A percentile compares a stretch with the other conserved stretches of the same genome.
These are phyloP conservation scores for Pezicula radicicola DNA, from an alignment of 2,329 filamentous ascomycete species.

Conservation along the genomic window DNA sequence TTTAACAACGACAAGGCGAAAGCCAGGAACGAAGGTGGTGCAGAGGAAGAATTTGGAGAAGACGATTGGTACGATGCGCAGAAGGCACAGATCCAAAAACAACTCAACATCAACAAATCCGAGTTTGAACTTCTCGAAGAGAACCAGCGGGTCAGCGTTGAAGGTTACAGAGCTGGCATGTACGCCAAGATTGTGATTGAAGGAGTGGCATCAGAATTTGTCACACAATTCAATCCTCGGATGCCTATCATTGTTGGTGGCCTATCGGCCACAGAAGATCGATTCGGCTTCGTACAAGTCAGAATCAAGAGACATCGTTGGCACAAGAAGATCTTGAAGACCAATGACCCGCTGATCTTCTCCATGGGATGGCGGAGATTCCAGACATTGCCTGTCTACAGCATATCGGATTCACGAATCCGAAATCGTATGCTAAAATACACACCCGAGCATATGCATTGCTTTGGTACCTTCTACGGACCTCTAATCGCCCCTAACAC, in stretches of 20 bases:
- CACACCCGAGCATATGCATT: constrained; percentile 99
- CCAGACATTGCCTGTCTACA: constrained; percentile 89
- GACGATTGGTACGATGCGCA: constrained; percentile 99
- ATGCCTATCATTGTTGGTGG: constrained; percentile 87
- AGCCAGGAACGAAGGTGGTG: constrained; percentile 65
- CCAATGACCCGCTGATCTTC: constrained; percentile 95
- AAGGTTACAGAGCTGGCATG: constrained; percentile 87
- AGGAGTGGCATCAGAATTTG: constrained; percentile 87
- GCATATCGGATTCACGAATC: constrained; percentile 88
- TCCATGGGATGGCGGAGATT: constrained; percentile 95
- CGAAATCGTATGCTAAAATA: constrained; percentile 98
- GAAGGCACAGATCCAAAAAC: constrained; percentile 92
- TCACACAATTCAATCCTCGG: constrained; percentile 74
- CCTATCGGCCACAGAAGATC: constrained; percentile 88
- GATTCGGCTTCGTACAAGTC: constrained; percentile 93
- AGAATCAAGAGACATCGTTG: constrained; percentile 96
- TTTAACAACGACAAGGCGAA: constrained; percentile 87
- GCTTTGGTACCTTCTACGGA: constrained; percentile 92
- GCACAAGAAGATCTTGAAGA: constrained; percentile 99
- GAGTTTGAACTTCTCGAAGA: constrained; percentile 90
- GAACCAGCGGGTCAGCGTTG: constrained; percentile 75
- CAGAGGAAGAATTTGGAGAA: constrained; percentile 83
- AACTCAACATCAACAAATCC: constrained; percentile 92
- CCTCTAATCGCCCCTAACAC: constrained; percentile 94
- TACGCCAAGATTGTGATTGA: constrained; percentile 91